Evolutionary conservation across 2,329 filamentous ascomycete species (phyloP), one percentile per base, ranked within the genome.

Genomic region (Alternaria incomplexa): DNA sequence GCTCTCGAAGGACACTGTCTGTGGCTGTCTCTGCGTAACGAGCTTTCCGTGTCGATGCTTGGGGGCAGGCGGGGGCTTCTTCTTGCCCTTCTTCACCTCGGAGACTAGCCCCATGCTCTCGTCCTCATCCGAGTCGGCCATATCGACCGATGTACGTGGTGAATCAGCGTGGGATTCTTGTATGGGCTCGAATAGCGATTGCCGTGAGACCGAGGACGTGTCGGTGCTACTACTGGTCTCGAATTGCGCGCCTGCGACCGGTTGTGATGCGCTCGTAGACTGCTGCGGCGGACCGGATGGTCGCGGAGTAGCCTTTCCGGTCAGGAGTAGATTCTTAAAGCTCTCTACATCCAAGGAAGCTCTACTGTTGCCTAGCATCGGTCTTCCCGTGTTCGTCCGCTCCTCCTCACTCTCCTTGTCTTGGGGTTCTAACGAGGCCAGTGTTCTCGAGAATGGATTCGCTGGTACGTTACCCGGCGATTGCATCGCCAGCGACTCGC

Each of bases 31-130:
- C 68, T 71, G 77, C 67, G 85, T 88, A 67, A 95, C 91, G 17
- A 90, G 85, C 78, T 91, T 94, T 5, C 93, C 93, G 80, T 94
- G 91, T 58, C 91, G 88, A 55, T 91, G 93, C 74, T 87, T 93
- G 11, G 91, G 91, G 7, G 77, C 73, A 22, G 78, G 79, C 1
- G 91, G 90, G 6, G 92, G 91, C 13, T 91, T 90, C 66, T 87
- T 88, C 79, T 88, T 89, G 74, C 90, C 91, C 67, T 85, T 81
- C 44, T 82, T 76, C 52, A 55, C 74, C 52, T 75, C 73, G 10
- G 69, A 67, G 26, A 75, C 66, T 23, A 74, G 60, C 11, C 65
- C 66, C 46, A 68, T 63, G 15, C 58, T 81, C 56, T 86, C 83
- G 5, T 85, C 81, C 43, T 83, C 82, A 44, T 88, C 87, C 2